phyloP scores from a whole-genome alignment of 148 eudicot species.

The Polygonum maritimum region DNA sequence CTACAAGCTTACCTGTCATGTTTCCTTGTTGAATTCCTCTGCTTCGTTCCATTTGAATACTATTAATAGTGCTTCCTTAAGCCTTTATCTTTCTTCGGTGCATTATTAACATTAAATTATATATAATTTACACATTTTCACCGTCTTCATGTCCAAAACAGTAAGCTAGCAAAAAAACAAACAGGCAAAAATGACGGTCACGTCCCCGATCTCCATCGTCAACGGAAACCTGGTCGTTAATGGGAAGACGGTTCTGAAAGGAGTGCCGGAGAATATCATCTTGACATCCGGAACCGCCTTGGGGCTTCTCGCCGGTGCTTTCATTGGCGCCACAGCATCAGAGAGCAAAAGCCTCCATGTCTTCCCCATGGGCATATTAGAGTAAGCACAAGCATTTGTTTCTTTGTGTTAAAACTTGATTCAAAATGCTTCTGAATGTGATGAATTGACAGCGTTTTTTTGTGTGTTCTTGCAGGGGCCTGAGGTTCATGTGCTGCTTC shows the following conservation, averaged over 20 bases:
- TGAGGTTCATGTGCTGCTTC: conserved; percentile 81
- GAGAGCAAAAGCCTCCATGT: conserved; percentile 67
- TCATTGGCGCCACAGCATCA: conserved; percentile 64
- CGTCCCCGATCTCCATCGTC: conserved; percentile 48
- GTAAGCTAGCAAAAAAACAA: conserved; percentile 13
- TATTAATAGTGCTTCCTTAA: not conserved
- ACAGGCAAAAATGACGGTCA: conserved; percentile 54
- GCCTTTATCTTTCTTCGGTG: not conserved
- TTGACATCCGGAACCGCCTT: conserved; percentile 56
- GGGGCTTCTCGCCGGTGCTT: conserved; percentile 58
- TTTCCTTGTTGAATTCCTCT: not conserved
- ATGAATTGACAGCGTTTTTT: not conserved
- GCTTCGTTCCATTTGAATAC: not conserved
- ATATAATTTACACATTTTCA: not conserved
- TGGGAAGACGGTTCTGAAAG: conserved; percentile 67
- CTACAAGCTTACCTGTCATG: no score
- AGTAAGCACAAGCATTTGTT: conserved; percentile 33
- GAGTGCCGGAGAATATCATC: conserved; percentile 70
- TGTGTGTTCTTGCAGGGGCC: conserved; percentile 34
- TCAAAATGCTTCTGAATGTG: not conserved
- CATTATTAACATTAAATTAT: not conserved
- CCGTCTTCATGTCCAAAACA: conserved; percentile 1
- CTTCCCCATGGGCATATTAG: conserved; percentile 76
- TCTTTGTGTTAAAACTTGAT: not conserved
- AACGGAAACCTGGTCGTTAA: conserved; percentile 76